These are phyloP conservation scores for Vitis rupestris DNA, from an alignment of 164 flowering plant species.

Conservation along the genomic window DNA sequence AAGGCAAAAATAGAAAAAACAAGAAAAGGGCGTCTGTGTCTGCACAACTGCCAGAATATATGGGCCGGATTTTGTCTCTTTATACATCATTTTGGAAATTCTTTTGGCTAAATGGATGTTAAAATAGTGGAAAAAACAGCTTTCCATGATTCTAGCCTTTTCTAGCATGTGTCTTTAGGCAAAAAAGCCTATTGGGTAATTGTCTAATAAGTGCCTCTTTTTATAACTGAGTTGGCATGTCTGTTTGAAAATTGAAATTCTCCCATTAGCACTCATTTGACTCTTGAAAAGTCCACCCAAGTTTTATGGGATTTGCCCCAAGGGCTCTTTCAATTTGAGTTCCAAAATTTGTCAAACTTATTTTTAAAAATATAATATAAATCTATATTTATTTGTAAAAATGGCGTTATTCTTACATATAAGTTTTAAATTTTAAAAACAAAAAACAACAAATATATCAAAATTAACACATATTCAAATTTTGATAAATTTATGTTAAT, in stretches of 20 bases:
- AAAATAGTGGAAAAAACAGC: not conserved
- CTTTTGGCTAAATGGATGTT: not conserved
- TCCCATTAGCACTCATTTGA: not conserved
- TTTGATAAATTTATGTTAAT: no score
- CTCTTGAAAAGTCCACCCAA: not conserved
- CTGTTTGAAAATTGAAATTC: not conserved
- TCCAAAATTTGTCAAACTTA: no score
- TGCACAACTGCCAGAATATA: slow-evolving; percentile 6
- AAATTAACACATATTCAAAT: no score
- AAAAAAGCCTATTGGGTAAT: not conserved
- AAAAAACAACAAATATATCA: no score
- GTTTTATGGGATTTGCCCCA: no score
- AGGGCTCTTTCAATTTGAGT: no score
- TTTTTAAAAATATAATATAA: no score
- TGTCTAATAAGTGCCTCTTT: no score
- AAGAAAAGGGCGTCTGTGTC: not conserved
- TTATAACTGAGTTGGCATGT: no score
- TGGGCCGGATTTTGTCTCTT: slow-evolving; percentile 23
- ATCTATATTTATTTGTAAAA: no score
- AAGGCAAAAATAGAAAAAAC: not conserved
- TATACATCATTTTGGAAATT: slow-evolving; percentile 2
- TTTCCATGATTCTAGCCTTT: slow-evolving; percentile 4
- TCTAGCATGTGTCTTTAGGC: not conserved
- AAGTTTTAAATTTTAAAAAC: no score
- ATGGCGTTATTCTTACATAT: no score